Conservation (phyloP, 768 basidiomycete species). For the Neoboletus subvelutipes region DNA sequence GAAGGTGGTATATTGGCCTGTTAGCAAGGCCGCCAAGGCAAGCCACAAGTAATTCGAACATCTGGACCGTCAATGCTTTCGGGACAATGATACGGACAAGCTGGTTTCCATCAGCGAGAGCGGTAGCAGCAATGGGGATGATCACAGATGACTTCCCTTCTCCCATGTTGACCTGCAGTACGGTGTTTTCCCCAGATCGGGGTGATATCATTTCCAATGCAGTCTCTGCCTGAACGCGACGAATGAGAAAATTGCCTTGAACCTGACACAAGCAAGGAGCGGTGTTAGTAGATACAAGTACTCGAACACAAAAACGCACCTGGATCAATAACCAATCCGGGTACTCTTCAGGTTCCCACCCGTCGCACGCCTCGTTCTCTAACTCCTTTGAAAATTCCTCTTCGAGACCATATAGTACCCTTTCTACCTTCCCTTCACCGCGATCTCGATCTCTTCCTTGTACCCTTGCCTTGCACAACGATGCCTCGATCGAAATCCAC, state of each 20-base stretch:
- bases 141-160: neutral
- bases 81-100: conserved; percentile 43
- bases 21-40: conserved; percentile 43
- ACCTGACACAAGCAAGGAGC: too few species aligned
- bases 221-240: conserved; percentile 33
- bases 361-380: too few species aligned
- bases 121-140: conserved; percentile 38
- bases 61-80: neutral
- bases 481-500: too few species aligned
- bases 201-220: conserved; percentile 47
- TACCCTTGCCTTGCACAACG: too few species aligned
- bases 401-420: too few species aligned
- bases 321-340: too few species aligned
- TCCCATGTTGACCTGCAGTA: conserved; percentile 36
- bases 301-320: too few species aligned
- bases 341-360: too few species aligned
- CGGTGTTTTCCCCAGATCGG: conserved; percentile 30
- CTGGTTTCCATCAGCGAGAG: conserved; percentile 40
- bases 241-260: neutral
- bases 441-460: too few species aligned
- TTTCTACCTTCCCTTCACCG: too few species aligned
- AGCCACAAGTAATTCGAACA: conserved; percentile 35
- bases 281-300: too few species aligned
- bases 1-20: conserved; percentile 46
- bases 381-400: too few species aligned